phyloP scores from a whole-genome alignment of 768 basidiomycete species.

The Pleurotus djamor region DNA sequence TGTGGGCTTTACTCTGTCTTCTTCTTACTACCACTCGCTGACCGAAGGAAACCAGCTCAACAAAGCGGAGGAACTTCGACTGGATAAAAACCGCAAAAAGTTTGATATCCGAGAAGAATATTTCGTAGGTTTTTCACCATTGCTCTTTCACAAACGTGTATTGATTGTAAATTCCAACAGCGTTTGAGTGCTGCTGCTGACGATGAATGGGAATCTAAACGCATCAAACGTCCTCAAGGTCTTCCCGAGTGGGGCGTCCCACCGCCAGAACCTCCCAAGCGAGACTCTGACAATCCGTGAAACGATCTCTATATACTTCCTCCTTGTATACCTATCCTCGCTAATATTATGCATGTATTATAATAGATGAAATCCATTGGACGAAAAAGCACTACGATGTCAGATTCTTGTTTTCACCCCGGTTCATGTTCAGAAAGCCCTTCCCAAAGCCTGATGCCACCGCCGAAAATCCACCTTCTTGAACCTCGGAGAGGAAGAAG shows the following conservation, averaged over 20 bases:
- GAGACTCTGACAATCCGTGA: not conserved
- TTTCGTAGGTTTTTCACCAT: conserved; percentile 60
- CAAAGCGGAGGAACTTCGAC: conserved; percentile 74
- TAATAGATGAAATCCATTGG: not conserved
- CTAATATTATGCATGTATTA: conserved; percentile 1
- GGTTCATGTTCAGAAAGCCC: conserved; percentile 52
- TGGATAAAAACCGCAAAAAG: conserved; percentile 70
- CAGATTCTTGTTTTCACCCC: conserved; percentile 26
- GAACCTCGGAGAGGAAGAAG: conserved; percentile 73
- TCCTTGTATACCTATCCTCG: not conserved
- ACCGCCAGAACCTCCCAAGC: conserved; percentile 51
- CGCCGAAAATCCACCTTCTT: conserved; percentile 69
- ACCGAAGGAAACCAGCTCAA: conserved; percentile 41
- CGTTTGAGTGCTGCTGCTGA: conserved; percentile 61
- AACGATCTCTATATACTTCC: not conserved
- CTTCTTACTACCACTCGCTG: too few species aligned
- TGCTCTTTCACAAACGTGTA: not conserved
- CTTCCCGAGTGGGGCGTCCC: conserved; percentile 94
- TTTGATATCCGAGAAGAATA: conserved; percentile 96
- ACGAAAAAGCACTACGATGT: not conserved
- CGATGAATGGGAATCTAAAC: conserved; percentile 84
- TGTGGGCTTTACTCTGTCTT: conserved; percentile 32
- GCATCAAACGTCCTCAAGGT: conserved; percentile 81
- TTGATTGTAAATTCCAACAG: conserved; percentile 27
- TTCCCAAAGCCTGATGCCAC: conserved; percentile 70